Conservation (phyloP, 2,329 filamentous ascomycete species). For the Fusarium foetens region DNA sequence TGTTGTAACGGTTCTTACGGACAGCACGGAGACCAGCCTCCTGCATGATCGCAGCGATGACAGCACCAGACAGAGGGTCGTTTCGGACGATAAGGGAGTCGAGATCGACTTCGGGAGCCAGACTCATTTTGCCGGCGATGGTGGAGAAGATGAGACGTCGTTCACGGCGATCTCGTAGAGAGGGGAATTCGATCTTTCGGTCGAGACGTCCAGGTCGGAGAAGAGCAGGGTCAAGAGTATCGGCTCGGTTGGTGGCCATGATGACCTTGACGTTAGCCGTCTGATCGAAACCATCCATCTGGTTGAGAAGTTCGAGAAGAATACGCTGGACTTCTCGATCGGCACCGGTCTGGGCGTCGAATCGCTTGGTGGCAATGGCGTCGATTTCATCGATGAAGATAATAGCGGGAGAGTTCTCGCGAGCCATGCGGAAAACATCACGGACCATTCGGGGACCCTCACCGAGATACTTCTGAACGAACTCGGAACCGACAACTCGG, state of each 20-base stretch:
- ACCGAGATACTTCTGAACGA: slow-evolving; percentile 98
- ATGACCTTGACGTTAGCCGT: slow-evolving; percentile 99
- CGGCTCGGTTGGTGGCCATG: slow-evolving; percentile 99
- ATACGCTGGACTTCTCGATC: slow-evolving; percentile 99
- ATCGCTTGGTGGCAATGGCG: slow-evolving; percentile 98
- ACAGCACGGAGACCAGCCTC: slow-evolving; percentile 95
- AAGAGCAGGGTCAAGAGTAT: slow-evolving; percentile 94
- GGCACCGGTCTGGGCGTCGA: slow-evolving; percentile 97
- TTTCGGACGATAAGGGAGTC: slow-evolving; percentile 97
- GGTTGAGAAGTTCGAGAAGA: slow-evolving; percentile 94
- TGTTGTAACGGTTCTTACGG: slow-evolving; percentile 98
- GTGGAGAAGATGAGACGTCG: slow-evolving; percentile 96
- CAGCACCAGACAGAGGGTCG: slow-evolving; percentile 91
- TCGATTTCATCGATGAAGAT: slow-evolving; percentile 99
- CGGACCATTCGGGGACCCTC: slow-evolving; percentile 99
- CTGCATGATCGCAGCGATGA: slow-evolving; percentile 99
- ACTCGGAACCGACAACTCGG: slow-evolving; percentile 96
- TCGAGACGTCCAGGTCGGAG: slow-evolving; percentile 95
- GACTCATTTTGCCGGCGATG: slow-evolving; percentile 96
- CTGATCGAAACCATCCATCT: slow-evolving; percentile 99
- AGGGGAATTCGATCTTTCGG: slow-evolving; percentile 99
- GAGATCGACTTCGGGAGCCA: slow-evolving; percentile 95
- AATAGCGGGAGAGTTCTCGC: slow-evolving; percentile 97
- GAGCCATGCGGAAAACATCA: slow-evolving; percentile 98
- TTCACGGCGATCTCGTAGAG: slow-evolving; percentile 90